phyloP scores from a whole-genome alignment of 164 flowering plant species.

The Magnolia sinica region DNA sequence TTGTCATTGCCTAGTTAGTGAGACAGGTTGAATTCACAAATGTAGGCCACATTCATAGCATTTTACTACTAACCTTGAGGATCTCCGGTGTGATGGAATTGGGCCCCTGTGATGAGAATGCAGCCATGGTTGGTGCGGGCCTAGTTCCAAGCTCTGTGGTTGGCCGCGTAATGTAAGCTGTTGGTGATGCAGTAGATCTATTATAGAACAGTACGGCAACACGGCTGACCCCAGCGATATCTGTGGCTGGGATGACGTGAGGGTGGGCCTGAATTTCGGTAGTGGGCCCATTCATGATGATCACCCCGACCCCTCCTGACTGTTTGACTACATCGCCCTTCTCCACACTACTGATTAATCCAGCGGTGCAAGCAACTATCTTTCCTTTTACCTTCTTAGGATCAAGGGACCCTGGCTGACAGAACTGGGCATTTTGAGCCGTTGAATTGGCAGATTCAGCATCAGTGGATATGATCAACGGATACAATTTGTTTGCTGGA shows the following conservation, averaged over 20 bases:
- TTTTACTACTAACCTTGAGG: slow-evolving; percentile 5
- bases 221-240: slow-evolving; percentile 40
- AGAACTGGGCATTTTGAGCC: slow-evolving; percentile 12
- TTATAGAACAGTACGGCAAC: neutral
- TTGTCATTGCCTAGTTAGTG: neutral
- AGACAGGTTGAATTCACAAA: too few relatives aligned
- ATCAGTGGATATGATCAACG: slow-evolving; percentile 24
- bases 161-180: slow-evolving; percentile 46
- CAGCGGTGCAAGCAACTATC: slow-evolving; percentile 32
- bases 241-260: slow-evolving; percentile 48
- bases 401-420: slow-evolving; percentile 24
- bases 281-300: slow-evolving; percentile 43
- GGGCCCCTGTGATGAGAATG: slow-evolving; percentile 17
- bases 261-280: slow-evolving; percentile 35
- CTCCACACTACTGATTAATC: neutral
- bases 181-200: neutral
- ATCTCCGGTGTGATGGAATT: slow-evolving; percentile 1
- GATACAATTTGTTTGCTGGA: slow-evolving; percentile 25
- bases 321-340: slow-evolving; percentile 25
- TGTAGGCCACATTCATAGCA: neutral
- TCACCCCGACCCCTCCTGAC: slow-evolving; percentile 33
- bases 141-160: neutral
- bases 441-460: slow-evolving; percentile 31
- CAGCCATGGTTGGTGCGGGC: slow-evolving; percentile 12
- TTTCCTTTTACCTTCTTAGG: slow-evolving; percentile 47